A percentile compares a stretch with the other conserved stretches of the same genome.
phyloP scores from a whole-genome alignment of 2,329 filamentous ascomycete genomes.

The Dothideomycetes sp. region DNA sequence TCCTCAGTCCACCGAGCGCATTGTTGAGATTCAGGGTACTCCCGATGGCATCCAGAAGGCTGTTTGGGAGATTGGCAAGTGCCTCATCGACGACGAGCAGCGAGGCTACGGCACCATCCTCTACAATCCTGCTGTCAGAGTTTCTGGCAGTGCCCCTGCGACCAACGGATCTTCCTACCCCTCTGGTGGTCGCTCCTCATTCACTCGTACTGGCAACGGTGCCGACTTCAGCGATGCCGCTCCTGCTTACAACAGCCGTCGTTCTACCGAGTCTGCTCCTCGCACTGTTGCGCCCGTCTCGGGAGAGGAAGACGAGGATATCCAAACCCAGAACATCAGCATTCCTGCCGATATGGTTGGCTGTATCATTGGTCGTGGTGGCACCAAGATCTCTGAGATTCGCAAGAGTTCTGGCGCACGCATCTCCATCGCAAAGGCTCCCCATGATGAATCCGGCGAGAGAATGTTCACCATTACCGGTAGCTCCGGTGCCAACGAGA shows the following conservation, averaged over 20 bases:
- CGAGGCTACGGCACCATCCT: slow-evolving; percentile 93
- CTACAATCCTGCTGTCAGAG: slow-evolving; percentile 92
- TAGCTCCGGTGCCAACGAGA: slow-evolving; percentile 86
- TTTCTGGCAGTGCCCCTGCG: slow-evolving; percentile 53
- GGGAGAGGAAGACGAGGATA: slow-evolving; percentile 93
- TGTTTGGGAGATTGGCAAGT: slow-evolving; percentile 98
- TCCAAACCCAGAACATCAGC: slow-evolving; percentile 98
- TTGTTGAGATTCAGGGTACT: slow-evolving; percentile 92
- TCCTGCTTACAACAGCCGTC: slow-evolving; percentile 64
- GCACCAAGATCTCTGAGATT: slow-evolving; percentile 98
- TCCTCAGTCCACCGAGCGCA: slow-evolving; percentile 93
- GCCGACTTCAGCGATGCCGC: slow-evolving; percentile 89
- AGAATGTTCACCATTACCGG: slow-evolving; percentile 99
- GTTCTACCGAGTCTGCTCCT: slow-evolving; percentile 66
- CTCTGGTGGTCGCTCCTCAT: slow-evolving; percentile 32
- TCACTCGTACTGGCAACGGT: slow-evolving; percentile 91
- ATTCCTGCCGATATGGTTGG: slow-evolving; percentile 99
- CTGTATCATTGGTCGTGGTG: slow-evolving; percentile 92
- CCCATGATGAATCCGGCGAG: slow-evolving; percentile 94
- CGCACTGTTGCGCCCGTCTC: slow-evolving; percentile 73
- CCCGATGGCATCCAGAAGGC: slow-evolving; percentile 93
- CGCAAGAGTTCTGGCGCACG: slow-evolving; percentile 91
- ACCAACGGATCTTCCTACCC: slow-evolving; percentile 47
- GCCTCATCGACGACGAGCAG: slow-evolving; percentile 94
- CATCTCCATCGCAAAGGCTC: slow-evolving; percentile 95